Base-by-base conservation (phyloP, 2,329 filamentous ascomycete species). In the Neofusicoccum laricinum region DNA sequence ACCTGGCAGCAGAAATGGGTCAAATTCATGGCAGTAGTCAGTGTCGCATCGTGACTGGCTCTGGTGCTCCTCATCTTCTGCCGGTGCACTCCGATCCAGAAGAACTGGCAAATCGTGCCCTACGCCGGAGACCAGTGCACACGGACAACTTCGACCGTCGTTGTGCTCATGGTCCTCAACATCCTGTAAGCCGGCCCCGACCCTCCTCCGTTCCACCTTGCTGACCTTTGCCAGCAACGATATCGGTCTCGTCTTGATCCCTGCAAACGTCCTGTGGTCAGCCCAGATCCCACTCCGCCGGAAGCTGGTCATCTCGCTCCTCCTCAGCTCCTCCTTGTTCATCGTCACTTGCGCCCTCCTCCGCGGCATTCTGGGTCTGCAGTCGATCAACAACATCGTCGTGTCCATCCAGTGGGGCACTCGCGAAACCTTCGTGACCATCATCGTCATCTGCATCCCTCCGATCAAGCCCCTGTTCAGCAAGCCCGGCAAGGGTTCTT, bases 401-500 rank as follows among this genome's bases (percentile, higher is more conserved):
- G 67, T 72, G 2, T 75, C 74, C 25, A 79, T 77, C 0, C 78
- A 80, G 19, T 81, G 79, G 79, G 77, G 76, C 12, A 78, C 79
- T 15, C 73, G 80, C 49, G 80, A 81, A 68, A 79, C 77, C 75
- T 80, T 81, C 46, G 75, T 81, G 36, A 78, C 72, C n/a, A 78
- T 80, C 55, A 74, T 81, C 40, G 77, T 77, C 50, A 76, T 79
- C 57, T 80, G 79, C 63, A 72, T 75, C n/a, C 76, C 79, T 1
- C 72, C 73, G 19, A 79, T 81, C 65, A 79, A 78, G 36, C 77
- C 78, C 2, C 69, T 79, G 14, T 79, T 80, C 70, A 88, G 4
- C 87, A 86, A n/a, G 84, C 86, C 68, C 85, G 88, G 82, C 85
- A 86, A 58, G 38, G 40, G 53, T 21, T 58, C 53, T 4, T 58